A percentile compares a stretch with the other conserved stretches of the same genome.
Conservation (phyloP, 192 early-diverging fungal genomes). For the Linnemannia hyalina region DNA sequence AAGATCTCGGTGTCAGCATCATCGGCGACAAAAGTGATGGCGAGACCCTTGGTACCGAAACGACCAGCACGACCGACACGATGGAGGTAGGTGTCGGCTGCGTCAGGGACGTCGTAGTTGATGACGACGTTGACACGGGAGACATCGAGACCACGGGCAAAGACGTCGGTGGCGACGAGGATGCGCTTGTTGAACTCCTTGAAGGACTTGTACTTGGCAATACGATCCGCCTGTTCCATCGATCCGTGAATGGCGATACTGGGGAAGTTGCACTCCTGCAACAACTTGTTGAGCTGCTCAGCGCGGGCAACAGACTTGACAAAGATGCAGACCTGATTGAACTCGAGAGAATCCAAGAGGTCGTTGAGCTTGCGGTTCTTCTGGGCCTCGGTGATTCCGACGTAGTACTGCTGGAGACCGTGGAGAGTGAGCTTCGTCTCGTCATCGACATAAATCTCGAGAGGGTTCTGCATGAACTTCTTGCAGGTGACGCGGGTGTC, state of each 20-base stretch:
- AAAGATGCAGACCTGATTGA: slow-evolving; percentile 99
- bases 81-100: slow-evolving; percentile 93
- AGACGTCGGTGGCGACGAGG: slow-evolving; percentile 97
- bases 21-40: slow-evolving; percentile 92
- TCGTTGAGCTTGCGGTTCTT: slow-evolving; percentile 97
- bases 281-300: slow-evolving; percentile 86
- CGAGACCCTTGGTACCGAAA: slow-evolving; percentile 99
- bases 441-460: slow-evolving; percentile 98
- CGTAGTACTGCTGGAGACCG: slow-evolving; percentile 96
- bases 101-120: slow-evolving; percentile 98
- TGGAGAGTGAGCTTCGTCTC: slow-evolving; percentile 98
- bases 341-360: slow-evolving; percentile 93
- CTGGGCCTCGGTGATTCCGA: slow-evolving; percentile 83
- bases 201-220: slow-evolving; percentile 93
- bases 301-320: slow-evolving; percentile 93
- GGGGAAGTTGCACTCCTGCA: slow-evolving; percentile 93
- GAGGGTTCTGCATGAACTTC: slow-evolving; percentile 97
- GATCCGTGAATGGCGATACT: slow-evolving; percentile 93
- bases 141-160: slow-evolving; percentile 98
- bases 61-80: slow-evolving; percentile 98
- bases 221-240: slow-evolving; percentile 94
- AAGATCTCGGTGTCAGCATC: slow-evolving; percentile 83
- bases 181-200: slow-evolving; percentile 96
- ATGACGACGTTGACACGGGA: slow-evolving; percentile 99
- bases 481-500: slow-evolving; percentile 95